Base-by-base conservation (phyloP, 1,284 basidiomycete species). In the Cerioporus squamosus region DNA sequence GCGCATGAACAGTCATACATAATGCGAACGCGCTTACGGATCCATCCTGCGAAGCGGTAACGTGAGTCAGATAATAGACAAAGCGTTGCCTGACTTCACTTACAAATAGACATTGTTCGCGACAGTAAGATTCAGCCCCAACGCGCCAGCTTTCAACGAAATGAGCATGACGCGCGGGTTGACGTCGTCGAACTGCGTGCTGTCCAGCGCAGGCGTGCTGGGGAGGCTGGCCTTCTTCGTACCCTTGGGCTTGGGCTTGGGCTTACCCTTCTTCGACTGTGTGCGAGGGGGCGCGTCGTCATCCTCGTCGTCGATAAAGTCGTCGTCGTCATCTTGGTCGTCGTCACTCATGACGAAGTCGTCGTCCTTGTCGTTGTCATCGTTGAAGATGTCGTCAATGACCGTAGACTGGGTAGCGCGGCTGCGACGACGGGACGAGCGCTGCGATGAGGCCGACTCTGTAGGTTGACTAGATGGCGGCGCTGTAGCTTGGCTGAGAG, bases 101-200 rank as follows among this genome's bases (percentile, higher is more conserved):
- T 65, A 94, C 86, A 96, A 73, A 69, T 91, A 94, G 1, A 96
- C 91, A 70, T 95, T 93, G 68, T 94, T 95, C 1, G 94, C 94
- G 15, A 92, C 91, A 0, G 94, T 96, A 60, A 96, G 74, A 71
- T 96, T 96, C 54, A 96, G 76, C 4, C 94, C 94, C 23, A 95
- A 81, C 2, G 94, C 93, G 31, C 90, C 90, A 6, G 77, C 85
- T 66, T 95, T 95, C 64, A 96, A 78, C 7, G 94, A 95, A 54
- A 96, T 91, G 51, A 96, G 80, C 89, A 95, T 88, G 29, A 95
- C 88, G 59, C 80, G 82, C 1, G 93, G 91, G 68, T 87, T 91
- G 26, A 70, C 71, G 15, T 73, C 74, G 38, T 61, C 64, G 6
- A 62, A 65, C 5, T 51, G 31, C 49, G 20, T 23, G 24, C 50